Conservation (phyloP, 1,284 basidiomycete species). For the Leccinum angustisporum region DNA sequence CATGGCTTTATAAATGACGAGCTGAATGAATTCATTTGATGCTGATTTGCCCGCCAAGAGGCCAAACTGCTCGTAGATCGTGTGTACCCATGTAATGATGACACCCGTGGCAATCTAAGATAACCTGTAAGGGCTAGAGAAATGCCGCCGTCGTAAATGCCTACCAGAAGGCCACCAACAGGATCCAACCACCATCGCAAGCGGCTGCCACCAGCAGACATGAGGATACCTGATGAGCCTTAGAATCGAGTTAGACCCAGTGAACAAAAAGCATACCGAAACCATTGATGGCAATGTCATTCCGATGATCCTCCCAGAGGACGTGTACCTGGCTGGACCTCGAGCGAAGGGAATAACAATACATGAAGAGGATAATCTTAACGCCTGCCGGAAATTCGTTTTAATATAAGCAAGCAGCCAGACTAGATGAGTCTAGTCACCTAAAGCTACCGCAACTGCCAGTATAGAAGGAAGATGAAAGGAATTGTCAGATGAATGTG, state of each 20-base stretch:
- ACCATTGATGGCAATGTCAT: constrained; percentile 83
- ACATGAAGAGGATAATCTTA: constrained; percentile 85
- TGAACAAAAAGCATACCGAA: constrained; percentile 50
- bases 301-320: constrained; percentile 94
- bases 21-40: constrained; percentile 85
- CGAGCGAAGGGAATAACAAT: constrained; percentile 78
- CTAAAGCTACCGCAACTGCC: constrained; percentile 80
- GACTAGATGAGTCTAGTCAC: constrained; percentile 39
- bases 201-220: constrained; percentile 89
- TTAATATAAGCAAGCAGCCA: neutral
- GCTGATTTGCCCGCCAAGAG: constrained; percentile 90
- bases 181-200: constrained; percentile 86
- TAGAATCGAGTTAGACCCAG: constrained; percentile 9
- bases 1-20: constrained; percentile 90
- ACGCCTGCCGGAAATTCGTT: constrained; percentile 49
- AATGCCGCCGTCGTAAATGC: constrained; percentile 27
- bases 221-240: constrained; percentile 68
- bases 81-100: constrained; percentile 78
- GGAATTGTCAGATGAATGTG: constrained; percentile 57
- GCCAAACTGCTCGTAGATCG: constrained; percentile 80
- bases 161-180: constrained; percentile 73
- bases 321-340: constrained; percentile 89
- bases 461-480: constrained; percentile 84
- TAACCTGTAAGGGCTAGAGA: neutral
- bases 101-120: constrained; percentile 75